Conservation (phyloP, 805 yeast species). For the Phaffomyces opuntiae region DNA sequence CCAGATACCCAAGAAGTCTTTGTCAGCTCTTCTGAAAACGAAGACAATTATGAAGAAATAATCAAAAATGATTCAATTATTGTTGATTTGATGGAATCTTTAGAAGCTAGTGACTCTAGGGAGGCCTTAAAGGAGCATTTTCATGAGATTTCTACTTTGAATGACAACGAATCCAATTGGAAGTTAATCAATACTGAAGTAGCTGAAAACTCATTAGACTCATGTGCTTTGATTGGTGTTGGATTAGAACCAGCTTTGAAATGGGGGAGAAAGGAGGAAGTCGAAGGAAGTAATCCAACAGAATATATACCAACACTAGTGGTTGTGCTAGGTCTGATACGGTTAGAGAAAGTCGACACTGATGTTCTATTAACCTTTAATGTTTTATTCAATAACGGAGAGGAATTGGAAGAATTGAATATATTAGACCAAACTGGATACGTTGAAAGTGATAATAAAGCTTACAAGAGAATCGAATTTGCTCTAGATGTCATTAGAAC, state of each 20-base stretch:
- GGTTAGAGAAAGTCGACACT: constrained; percentile 44
- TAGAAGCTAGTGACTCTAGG: constrained; percentile 30
- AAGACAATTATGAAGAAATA: constrained; percentile 27
- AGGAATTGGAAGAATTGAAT: constrained; percentile 23
- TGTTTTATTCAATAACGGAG: constrained; percentile 38
- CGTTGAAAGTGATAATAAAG: constrained; percentile 12
- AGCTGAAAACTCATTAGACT: background rate
- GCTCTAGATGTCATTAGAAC: constrained; percentile 22
- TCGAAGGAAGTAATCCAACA: constrained; percentile 5
- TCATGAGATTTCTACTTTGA: constrained; percentile 43
- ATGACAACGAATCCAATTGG: constrained; percentile 29
- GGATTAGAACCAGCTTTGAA: constrained; percentile 40
- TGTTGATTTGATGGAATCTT: constrained; percentile 56
- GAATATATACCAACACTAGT: constrained; percentile 32
- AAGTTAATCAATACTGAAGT: constrained; percentile 17
- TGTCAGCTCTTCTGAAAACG: constrained; percentile 36
- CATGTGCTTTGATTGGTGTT: constrained; percentile 21
- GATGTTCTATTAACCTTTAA: constrained; percentile 59
- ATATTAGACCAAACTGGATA: constrained; percentile 1
- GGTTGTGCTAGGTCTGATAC: constrained; percentile 49
- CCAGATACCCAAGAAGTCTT: constrained; percentile 96
- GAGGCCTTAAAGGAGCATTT: constrained; percentile 46
- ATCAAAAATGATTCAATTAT: constrained; percentile 48
- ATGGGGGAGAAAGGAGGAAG: constrained; percentile 39
- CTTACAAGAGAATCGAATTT: constrained; percentile 23